These are phyloP conservation scores for Prototheca cutis DNA, from an alignment of 163 green algal species.

Conservation along the genomic window DNA sequence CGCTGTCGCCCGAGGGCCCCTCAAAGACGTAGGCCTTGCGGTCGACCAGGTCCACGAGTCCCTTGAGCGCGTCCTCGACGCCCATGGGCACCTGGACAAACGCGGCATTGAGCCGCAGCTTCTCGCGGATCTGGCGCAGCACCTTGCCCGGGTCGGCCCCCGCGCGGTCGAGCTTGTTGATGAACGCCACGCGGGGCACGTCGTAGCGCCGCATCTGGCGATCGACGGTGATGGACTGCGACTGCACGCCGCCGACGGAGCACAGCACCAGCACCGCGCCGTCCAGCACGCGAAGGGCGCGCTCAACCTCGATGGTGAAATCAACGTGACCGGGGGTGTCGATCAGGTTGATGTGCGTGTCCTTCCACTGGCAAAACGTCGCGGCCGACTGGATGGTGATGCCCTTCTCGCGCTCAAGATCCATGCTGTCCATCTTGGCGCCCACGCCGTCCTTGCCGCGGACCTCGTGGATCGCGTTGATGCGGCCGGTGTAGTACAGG, in stretches of 20 bases:
- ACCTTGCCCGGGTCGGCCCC: constrained; percentile 86
- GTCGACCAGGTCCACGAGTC: constrained; percentile 86
- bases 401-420: constrained; percentile 97
- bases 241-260: constrained; percentile 66
- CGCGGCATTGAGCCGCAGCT: constrained; percentile 82
- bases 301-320: constrained; percentile 98
- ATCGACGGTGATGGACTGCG: constrained; percentile 91
- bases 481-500: constrained; percentile 95
- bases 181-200: constrained; percentile 82
- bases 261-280: constrained; percentile 91
- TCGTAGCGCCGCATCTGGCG: constrained; percentile 93
- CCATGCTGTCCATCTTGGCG: constrained; percentile 98
- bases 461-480: constrained; percentile 96
- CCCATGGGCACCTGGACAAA: constrained; percentile 81
- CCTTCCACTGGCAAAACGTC: constrained; percentile 86
- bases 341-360: constrained; percentile 98
- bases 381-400: constrained; percentile 98
- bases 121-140: constrained; percentile 69
- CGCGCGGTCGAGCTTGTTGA: constrained; percentile 88
- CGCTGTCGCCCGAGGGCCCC: constrained; percentile 52
- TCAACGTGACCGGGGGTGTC: constrained; percentile 97
- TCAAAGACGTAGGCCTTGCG: constrained; percentile 65
- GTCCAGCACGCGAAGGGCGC: constrained; percentile 91
- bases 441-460: constrained; percentile 93
- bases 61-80: constrained; percentile 77